Percentiles rank a stretch among this genome's conserved stretches.
Conservation (phyloP, 352 stramenopile species). For the Pythium coloratum region DNA sequence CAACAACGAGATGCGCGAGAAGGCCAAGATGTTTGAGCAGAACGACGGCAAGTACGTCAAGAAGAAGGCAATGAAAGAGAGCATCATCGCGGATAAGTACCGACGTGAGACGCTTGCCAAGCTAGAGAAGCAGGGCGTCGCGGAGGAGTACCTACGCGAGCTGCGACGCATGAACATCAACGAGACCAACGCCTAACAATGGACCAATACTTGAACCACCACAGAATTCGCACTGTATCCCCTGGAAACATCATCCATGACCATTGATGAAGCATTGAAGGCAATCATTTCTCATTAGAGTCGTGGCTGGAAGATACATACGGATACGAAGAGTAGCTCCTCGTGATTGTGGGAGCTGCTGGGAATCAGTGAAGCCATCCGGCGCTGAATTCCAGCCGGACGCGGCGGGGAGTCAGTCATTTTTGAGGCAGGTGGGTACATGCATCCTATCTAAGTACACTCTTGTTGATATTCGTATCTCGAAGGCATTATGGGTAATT, state of each 20-base stretch:
- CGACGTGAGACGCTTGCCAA: slow-evolving; percentile 53
- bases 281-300: neutral
- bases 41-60: slow-evolving; percentile 70
- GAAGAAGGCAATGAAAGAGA: slow-evolving; percentile 74
- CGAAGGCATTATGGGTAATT: neutral
- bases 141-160: slow-evolving; percentile 67
- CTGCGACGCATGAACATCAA: slow-evolving; percentile 66
- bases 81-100: slow-evolving; percentile 78
- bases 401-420: neutral
- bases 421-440: neutral
- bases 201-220: neutral
- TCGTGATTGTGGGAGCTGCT: neutral
- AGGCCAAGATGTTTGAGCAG: slow-evolving; percentile 64
- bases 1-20: slow-evolving; percentile 50
- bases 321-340: neutral
- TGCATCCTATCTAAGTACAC: neutral
- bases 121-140: slow-evolving; percentile 66
- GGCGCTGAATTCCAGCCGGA: neutral
- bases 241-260: neutral
- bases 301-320: neutral
- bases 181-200: slow-evolving; percentile 50
- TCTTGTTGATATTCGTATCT: neutral
- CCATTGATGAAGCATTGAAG: neutral
- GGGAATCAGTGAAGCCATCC: slow-evolving; percentile 1
- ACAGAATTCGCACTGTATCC: neutral